phyloP scores from a whole-genome alignment of 1,139 yeast genomes.

The Candida labiduridarum region DNA sequence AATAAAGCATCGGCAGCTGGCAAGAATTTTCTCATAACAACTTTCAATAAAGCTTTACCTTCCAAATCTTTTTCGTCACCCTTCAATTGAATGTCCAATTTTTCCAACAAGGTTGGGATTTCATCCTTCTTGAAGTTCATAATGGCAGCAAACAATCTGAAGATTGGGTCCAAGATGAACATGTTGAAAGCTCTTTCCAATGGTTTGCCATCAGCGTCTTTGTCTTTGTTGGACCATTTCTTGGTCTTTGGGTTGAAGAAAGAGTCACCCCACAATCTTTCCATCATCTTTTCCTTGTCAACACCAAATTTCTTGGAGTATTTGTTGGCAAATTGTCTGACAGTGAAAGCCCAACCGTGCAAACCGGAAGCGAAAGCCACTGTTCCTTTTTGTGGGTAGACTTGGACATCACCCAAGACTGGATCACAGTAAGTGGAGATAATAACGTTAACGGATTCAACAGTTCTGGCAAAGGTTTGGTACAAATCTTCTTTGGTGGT shows the following conservation, averaged over 20 bases:
- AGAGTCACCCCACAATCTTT: constrained; percentile 99
- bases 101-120: constrained; percentile 84
- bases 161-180: constrained; percentile 98
- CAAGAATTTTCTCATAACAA: constrained; percentile 99
- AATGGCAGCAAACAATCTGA: constrained; percentile 65
- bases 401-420: constrained; percentile 94
- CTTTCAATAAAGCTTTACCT: constrained; percentile 98
- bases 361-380: constrained; percentile 99
- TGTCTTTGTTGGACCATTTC: constrained; percentile 98
- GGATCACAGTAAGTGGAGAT: constrained; percentile 94
- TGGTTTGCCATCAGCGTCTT: constrained; percentile 92
- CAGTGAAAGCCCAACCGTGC: constrained; percentile 99
- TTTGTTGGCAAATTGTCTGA: constrained; percentile 98
- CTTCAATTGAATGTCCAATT: constrained; percentile 89
- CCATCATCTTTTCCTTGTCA: constrained; percentile 97
- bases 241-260: constrained; percentile 99
- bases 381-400: constrained; percentile 98
- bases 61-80: constrained; percentile 95
- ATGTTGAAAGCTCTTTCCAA: constrained; percentile 99
- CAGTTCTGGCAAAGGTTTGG: constrained; percentile 98
- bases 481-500: constrained; percentile 98
- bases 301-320: constrained; percentile 99
- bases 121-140: constrained; percentile 80
- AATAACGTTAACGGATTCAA: constrained; percentile 98
- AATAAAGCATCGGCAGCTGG: constrained; percentile 99